Conservation (phyloP, 1,139 yeast genomes). For the Taphrina wiesneri region DNA sequence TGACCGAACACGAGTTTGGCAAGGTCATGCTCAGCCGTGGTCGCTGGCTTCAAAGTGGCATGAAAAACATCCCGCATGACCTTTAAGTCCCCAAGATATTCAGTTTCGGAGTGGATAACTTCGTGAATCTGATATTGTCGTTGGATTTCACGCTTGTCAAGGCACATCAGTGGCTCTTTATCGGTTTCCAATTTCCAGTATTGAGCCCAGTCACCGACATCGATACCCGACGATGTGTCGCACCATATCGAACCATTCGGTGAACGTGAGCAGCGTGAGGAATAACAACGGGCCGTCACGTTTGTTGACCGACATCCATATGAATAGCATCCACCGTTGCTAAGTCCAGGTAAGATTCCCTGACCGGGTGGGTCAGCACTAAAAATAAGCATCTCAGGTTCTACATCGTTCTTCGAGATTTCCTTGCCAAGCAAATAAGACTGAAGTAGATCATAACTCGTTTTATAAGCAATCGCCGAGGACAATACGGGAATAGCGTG, state of each 20-base stretch:
- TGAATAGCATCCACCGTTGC: conserved; percentile 48
- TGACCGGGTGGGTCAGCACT: conserved; percentile 44
- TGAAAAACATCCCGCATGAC: conserved; percentile 65
- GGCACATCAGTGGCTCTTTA: conserved; percentile 47
- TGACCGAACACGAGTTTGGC: conserved; percentile 62
- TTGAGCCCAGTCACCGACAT: conserved; percentile 32
- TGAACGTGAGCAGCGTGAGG: conserved; percentile 42
- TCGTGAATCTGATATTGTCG: conserved; percentile 79
- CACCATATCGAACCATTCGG: neutral
- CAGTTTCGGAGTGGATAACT: conserved; percentile 69
- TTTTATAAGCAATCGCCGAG: conserved; percentile 58
- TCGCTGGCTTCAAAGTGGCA: conserved; percentile 51
- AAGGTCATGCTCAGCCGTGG: conserved; percentile 56
- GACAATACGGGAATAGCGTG: conserved; percentile 57
- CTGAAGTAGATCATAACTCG: conserved; percentile 56
- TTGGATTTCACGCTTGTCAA: conserved; percentile 58
- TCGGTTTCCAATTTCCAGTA: conserved; percentile 57
- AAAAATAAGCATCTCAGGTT: neutral
- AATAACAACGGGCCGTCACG: conserved; percentile 43
- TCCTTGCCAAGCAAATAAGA: conserved; percentile 55
- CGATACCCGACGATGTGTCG: neutral
- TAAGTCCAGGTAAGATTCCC: conserved; percentile 53
- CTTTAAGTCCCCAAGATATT: conserved; percentile 67
- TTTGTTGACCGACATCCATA: conserved; percentile 45
- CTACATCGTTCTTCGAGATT: conserved; percentile 45